phyloP scores from a whole-genome alignment of 2,329 filamentous ascomycete genomes.

The Stachybotrys echinatus region DNA sequence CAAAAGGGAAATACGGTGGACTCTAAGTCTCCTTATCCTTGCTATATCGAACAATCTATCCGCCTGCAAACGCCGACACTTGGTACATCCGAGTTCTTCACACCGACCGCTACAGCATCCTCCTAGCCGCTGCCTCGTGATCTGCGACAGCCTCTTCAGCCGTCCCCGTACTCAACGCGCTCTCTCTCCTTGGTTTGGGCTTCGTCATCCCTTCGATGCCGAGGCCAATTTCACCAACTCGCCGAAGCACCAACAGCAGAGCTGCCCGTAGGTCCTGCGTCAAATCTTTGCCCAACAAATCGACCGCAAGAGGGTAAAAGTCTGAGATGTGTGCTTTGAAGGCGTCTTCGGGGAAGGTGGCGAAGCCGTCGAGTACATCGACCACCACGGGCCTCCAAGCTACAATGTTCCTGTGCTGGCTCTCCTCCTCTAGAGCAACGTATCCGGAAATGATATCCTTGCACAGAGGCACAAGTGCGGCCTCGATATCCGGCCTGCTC shows the following conservation, averaged over 20 bases:
- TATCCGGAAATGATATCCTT: slow-evolving; percentile 89
- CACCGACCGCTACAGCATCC: slow-evolving; percentile 23
- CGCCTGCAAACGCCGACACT: slow-evolving; percentile 1
- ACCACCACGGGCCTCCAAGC: slow-evolving; percentile 98
- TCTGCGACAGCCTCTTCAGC: slow-evolving; percentile 17
- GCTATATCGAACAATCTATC: slow-evolving; percentile 2
- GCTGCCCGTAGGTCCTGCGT: slow-evolving; percentile 72
- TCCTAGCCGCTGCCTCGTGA: slow-evolving; percentile 26
- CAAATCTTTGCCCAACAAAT: slow-evolving; percentile 77
- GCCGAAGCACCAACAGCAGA: slow-evolving; percentile 69
- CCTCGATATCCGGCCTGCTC: slow-evolving; percentile 78
- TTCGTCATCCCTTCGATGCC: slow-evolving; percentile 48
- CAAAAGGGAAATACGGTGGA: not conserved
- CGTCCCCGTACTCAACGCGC: slow-evolving; percentile 28
- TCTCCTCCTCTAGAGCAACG: slow-evolving; percentile 84
- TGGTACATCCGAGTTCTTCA: slow-evolving; percentile 16
- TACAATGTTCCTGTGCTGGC: slow-evolving; percentile 92
- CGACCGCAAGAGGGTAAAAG: slow-evolving; percentile 84
- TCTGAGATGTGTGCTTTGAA: slow-evolving; percentile 74
- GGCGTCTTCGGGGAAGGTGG: slow-evolving; percentile 71
- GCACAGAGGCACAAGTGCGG: slow-evolving; percentile 88
- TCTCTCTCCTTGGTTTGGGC: slow-evolving; percentile 30
- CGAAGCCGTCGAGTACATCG: slow-evolving; percentile 90
- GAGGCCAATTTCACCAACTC: slow-evolving; percentile 74
- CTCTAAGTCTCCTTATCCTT: not conserved